Evolutionary conservation across 164 flowering plant genomes (phyloP), one percentile per base, ranked within the genome.

Genomic region (Dillenia suffruticosa): DNA sequence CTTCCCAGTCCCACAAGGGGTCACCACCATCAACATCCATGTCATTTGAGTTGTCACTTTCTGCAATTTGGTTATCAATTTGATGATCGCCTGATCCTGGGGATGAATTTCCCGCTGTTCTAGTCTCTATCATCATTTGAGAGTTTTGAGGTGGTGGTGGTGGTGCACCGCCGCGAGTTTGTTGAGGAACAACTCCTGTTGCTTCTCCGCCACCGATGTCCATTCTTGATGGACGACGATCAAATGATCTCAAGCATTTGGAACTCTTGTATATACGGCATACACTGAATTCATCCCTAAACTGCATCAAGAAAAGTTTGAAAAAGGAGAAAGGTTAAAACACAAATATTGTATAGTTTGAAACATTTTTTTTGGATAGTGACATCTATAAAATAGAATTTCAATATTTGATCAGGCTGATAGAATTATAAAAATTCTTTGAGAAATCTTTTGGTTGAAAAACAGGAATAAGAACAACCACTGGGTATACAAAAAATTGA

Each of bases 211-310:
- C 40, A 32, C 40, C 7, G 40, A 32, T 32, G 40, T 4, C 40
- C 40, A 4, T 19, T 52, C 59, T 75, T 4, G 67, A 12, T 9
- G 90, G 93, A 8, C 93, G 86, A 19, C 93, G 82, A 66, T 89
- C 96, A 49, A 89, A 89, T 26, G 90, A 81, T 59, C 85, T 68
- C 56, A 65, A 69, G 60, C 74, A 73, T 49, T 89, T 90, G 3
- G 89, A 82, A 40, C 68, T 69, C 54, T 81, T 76, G 53, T 89
- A 89, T 45, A 89, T 77, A 17, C 96, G 79, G 56, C 89, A 87
- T 32, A 89, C 9, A 51, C 85, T 77, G 64, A 83, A 67, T 71
- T 85, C 96, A 57, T 72, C 72, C 70, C 85, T 76, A 63, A 85
- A 63, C 92, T 88, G 54, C 67, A 74, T 11, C 12, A 59, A 47